Evolutionary conservation across 495 filamentous ascomycete species (phyloP).

Genomic region (Lichina pygmaea): DNA sequence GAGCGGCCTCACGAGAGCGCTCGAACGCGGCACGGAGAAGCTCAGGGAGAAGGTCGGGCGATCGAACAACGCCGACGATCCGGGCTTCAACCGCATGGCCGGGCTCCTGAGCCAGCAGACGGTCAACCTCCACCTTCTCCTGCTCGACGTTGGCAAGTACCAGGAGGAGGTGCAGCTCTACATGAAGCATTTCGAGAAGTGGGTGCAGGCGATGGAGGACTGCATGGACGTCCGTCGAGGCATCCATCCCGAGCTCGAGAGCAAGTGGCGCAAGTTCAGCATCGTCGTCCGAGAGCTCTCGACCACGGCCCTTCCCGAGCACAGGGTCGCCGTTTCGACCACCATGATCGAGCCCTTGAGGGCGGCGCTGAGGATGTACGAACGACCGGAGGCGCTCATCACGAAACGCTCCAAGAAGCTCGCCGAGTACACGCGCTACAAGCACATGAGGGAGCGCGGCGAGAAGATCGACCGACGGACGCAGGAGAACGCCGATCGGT

Average conservation of each 20-base stretch:
- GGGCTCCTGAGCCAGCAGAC: constrained; percentile 69
- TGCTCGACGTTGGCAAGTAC: constrained; percentile 77
- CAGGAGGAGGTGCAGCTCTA: constrained; percentile 37
- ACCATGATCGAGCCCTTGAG: constrained; percentile 74
- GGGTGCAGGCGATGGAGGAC: constrained; percentile 40
- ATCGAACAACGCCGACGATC: constrained; percentile 45
- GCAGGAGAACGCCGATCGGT: constrained; percentile 57
- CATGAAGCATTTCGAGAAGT: constrained; percentile 45
- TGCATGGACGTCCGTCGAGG: constrained; percentile 30
- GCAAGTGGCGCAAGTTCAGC: constrained; percentile 72
- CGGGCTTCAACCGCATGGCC: constrained; percentile 44
- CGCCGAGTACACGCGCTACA: constrained; percentile 64
- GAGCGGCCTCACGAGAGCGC: constrained; percentile 56
- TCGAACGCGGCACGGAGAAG: constrained; percentile 67
- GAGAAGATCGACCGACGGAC: constrained; percentile 67
- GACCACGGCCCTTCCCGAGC: constrained; percentile 50
- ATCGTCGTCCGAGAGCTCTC: constrained; percentile 58
- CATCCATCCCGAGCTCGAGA: constrained; percentile 56
- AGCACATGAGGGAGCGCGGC: constrained; percentile 43
- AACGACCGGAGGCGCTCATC: constrained; percentile 63
- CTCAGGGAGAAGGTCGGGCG: constrained; percentile 37
- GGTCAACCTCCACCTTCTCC: constrained; percentile 65
- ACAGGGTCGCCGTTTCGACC: constrained; percentile 33
- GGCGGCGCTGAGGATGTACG: constrained; percentile 50
- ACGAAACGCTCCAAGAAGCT: constrained; percentile 76